Evolutionary conservation across 306 rosid species (phyloP).

Genomic region (Malus asiatica): DNA sequence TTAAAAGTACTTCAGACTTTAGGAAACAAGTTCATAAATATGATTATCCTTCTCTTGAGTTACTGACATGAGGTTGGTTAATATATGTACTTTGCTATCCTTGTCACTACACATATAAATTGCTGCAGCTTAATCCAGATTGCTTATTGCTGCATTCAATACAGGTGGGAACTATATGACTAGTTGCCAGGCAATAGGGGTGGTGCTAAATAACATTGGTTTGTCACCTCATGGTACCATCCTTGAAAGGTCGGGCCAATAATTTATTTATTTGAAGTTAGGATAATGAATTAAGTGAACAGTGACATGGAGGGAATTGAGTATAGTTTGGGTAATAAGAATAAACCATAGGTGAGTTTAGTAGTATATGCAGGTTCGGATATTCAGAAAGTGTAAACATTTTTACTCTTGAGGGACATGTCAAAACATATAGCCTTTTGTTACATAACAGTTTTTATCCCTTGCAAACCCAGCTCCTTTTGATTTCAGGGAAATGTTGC

Average conservation of each 20-base stretch:
- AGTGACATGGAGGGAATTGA: neutral
- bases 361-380: neutral
- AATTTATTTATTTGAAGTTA: neutral
- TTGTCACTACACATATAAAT: neutral
- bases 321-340: neutral
- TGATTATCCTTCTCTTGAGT: neutral
- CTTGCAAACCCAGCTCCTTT: constrained; percentile 2
- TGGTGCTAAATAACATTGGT: neutral
- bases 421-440: neutral
- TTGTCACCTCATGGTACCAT: neutral
- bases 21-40: constrained; percentile 1
- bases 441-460: constrained; percentile 5
- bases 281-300: neutral
- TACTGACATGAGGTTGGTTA: neutral
- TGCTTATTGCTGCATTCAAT: neutral
- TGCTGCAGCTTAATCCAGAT: neutral
- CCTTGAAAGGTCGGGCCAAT: neutral
- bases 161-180: neutral
- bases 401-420: neutral
- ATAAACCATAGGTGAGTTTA: neutral
- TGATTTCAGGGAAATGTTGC: constrained; percentile 91
- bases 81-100: neutral
- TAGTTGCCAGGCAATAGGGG: neutral
- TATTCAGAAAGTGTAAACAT: neutral
- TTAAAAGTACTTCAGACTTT: neutral